phyloP scores from a whole-genome alignment of 768 basidiomycete species.

The Tricholoma terreum region DNA sequence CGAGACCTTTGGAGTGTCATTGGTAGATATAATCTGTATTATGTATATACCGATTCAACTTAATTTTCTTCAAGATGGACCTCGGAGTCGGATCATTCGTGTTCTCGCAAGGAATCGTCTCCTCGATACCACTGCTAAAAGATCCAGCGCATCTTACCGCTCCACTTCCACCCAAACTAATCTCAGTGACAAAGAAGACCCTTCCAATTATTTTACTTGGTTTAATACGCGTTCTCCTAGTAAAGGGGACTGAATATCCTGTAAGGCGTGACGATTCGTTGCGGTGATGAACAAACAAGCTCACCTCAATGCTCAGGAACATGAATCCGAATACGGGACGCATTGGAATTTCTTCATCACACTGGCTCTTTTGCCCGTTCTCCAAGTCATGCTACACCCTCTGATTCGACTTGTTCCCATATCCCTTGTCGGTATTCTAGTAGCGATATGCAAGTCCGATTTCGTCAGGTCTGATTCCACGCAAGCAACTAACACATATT shows the following conservation, averaged over 20 bases:
- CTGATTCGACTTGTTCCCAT: slow-evolving; percentile 55
- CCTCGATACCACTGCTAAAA: slow-evolving; percentile 78
- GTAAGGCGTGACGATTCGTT: slow-evolving; percentile 40
- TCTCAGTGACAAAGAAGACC: slow-evolving; percentile 50
- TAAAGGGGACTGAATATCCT: slow-evolving; percentile 94
- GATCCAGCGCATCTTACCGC: slow-evolving; percentile 51
- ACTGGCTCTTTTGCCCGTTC: slow-evolving; percentile 71
- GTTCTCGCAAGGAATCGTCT: slow-evolving; percentile 91
- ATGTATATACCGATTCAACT: slow-evolving; percentile 4
- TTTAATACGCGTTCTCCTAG: slow-evolving; percentile 71
- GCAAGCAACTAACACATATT: not conserved
- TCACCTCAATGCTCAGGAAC: slow-evolving; percentile 53
- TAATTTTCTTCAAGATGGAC: slow-evolving; percentile 72
- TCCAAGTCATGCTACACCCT: slow-evolving; percentile 69
- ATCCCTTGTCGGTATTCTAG: slow-evolving; percentile 56
- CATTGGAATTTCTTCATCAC: slow-evolving; percentile 99
- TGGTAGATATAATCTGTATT: slow-evolving; percentile 51
- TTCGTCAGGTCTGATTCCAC: not conserved
- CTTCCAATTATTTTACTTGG: slow-evolving; percentile 73
- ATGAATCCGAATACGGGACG: slow-evolving; percentile 91
- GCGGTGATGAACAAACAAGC: not conserved
- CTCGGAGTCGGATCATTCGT: slow-evolving; percentile 96
- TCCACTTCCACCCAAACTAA: slow-evolving; percentile 50
- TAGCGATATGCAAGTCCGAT: slow-evolving; percentile 51
- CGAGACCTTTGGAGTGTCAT: slow-evolving; percentile 91